These are phyloP conservation scores for Pseudogymnoascus sp. DNA, from an alignment of 2,329 filamentous ascomycete genomes.

Conservation along the genomic window DNA sequence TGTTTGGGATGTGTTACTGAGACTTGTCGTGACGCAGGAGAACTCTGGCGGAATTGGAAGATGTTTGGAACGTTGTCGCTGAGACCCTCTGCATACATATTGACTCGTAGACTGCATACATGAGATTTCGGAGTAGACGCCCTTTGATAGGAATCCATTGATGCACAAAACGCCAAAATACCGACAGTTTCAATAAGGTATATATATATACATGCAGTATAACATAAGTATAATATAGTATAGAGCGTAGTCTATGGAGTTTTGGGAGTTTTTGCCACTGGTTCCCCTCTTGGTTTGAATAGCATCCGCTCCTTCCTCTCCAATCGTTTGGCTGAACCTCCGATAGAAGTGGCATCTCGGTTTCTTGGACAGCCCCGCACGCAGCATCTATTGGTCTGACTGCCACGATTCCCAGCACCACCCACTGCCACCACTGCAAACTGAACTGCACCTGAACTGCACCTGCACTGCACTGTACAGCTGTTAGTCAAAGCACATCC, in stretches of 20 bases:
- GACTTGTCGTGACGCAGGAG: not conserved
- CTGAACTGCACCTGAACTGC: not conserved
- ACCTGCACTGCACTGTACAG: not conserved
- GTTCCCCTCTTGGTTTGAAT: not conserved
- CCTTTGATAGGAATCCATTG: not conserved
- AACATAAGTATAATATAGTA: not conserved
- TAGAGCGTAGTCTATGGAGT: not conserved
- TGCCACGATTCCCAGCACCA: not conserved
- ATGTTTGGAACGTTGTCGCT: not conserved
- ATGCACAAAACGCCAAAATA: not conserved
- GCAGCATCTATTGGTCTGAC: not conserved
- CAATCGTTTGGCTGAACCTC: conserved; percentile 4
- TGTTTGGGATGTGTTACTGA: not conserved
- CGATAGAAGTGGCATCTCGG: conserved; percentile 1
- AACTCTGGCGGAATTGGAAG: not conserved
- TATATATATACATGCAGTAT: too few species aligned
- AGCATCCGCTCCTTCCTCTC: not conserved
- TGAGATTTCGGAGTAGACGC: not conserved
- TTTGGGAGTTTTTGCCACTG: not conserved
- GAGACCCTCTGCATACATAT: not conserved
- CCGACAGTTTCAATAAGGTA: not conserved
- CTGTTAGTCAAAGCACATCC: not conserved
- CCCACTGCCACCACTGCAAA: not conserved
- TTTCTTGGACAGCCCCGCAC: conserved; percentile 4
- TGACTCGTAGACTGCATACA: not conserved